Conservation (phyloP, 2,329 filamentous ascomycete species). For the Pseudomassariella vexata region DNA sequence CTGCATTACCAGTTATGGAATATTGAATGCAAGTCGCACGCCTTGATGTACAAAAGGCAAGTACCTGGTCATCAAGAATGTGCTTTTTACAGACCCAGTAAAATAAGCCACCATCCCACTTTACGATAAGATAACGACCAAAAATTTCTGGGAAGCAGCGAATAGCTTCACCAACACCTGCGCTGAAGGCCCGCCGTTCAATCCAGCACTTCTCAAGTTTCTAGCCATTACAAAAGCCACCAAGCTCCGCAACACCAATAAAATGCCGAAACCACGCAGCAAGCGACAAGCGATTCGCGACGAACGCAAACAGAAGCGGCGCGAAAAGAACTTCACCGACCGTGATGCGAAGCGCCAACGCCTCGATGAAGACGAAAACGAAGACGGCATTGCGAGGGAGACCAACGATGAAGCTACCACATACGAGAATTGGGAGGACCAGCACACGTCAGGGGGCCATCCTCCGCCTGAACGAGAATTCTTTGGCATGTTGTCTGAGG, state of each 20-base stretch:
- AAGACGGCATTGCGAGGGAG: constrained; percentile 7
- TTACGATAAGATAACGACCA: too few species aligned
- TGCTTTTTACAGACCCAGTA: too few species aligned
- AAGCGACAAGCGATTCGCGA: constrained; percentile 27
- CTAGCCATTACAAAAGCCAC: too few species aligned
- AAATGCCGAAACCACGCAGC: constrained; percentile 26
- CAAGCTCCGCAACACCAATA: not conserved
- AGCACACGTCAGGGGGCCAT: constrained; percentile 6
- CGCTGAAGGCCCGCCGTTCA: too few species aligned
- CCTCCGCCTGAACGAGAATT: constrained; percentile 60
- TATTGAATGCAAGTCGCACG: too few species aligned
- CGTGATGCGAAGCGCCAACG: constrained; percentile 20
- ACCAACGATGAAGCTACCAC: constrained; percentile 10
- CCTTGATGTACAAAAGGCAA: too few species aligned
- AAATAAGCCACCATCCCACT: too few species aligned
- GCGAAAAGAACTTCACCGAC: constrained; percentile 14
- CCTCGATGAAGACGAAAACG: constrained; percentile 14
- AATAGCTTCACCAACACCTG: too few species aligned
- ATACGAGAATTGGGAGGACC: constrained; percentile 16
- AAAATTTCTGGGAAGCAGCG: too few species aligned
- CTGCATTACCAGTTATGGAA: too few species aligned
- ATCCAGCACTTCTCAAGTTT: too few species aligned
- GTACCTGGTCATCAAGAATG: too few species aligned
- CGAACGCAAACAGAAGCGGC: constrained; percentile 24
- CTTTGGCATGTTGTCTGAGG: constrained; percentile 86